Evolutionary conservation across 1,139 yeast genomes (phyloP).

Genomic region (Zhuliangozyma parablackwelliae): DNA sequence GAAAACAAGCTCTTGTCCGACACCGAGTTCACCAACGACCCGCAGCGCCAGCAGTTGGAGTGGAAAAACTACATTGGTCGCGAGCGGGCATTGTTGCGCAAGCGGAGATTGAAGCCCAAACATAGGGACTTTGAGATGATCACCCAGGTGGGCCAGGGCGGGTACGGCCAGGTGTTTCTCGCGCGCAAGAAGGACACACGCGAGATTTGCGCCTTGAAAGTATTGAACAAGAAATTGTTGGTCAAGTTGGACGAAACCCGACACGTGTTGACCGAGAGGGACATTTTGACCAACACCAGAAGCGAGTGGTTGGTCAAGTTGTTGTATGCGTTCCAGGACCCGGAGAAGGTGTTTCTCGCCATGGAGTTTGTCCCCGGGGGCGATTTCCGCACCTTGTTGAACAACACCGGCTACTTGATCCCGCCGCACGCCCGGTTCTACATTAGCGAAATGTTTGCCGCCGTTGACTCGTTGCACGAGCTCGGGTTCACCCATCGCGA

Average conservation of each 20-base stretch:
- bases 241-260: slow-evolving; percentile 91
- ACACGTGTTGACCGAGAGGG: slow-evolving; percentile 94
- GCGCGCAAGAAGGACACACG: slow-evolving; percentile 93
- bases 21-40: slow-evolving; percentile 31
- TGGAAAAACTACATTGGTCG: slow-evolving; percentile 81
- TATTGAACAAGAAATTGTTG: slow-evolving; percentile 79
- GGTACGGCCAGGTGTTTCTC: slow-evolving; percentile 94
- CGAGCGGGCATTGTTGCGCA: slow-evolving; percentile 80
- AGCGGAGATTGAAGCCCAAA: slow-evolving; percentile 85
- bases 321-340: slow-evolving; percentile 91
- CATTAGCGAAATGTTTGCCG: slow-evolving; percentile 92
- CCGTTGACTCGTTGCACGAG: slow-evolving; percentile 90
- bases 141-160: slow-evolving; percentile 99
- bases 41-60: slow-evolving; percentile 55
- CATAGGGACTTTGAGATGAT: slow-evolving; percentile 94
- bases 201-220: slow-evolving; percentile 93
- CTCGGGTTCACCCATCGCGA: slow-evolving; percentile 97
- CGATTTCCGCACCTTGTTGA: slow-evolving; percentile 89
- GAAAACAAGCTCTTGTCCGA: slow-evolving; percentile 50
- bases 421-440: slow-evolving; percentile 96
- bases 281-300: slow-evolving; percentile 89
- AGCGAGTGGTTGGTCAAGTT: slow-evolving; percentile 95
- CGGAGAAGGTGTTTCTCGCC: slow-evolving; percentile 85
- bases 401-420: slow-evolving; percentile 86
- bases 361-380: slow-evolving; percentile 99